These are phyloP conservation scores for Thermomucor indicae-seudaticae DNA, from an alignment of 371 early-diverging fungal genomes.

Conservation along the genomic window DNA sequence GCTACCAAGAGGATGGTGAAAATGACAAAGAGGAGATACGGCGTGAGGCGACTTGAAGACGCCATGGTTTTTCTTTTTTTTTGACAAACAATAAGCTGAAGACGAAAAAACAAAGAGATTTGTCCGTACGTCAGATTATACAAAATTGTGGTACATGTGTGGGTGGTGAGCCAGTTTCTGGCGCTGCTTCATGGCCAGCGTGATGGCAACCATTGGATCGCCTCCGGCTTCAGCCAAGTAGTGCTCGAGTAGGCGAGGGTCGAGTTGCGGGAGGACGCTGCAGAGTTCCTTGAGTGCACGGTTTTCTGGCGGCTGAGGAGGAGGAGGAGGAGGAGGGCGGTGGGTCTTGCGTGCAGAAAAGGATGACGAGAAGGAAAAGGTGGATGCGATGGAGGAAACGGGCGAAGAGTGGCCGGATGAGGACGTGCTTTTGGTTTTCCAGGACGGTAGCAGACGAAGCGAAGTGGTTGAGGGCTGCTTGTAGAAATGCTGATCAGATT, in stretches of 20 bases:
- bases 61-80: slow-evolving; percentile 1
- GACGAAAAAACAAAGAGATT: too few relatives aligned
- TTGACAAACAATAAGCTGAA: neutral
- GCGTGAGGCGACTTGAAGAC: slow-evolving; percentile 12
- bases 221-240: slow-evolving; percentile 36
- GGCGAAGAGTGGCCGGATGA: too few relatives aligned
- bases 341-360: too few relatives aligned
- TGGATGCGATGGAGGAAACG: too few relatives aligned
- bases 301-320: neutral
- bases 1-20: slow-evolving; percentile 36
- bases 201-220: slow-evolving; percentile 40
- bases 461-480: too few relatives aligned
- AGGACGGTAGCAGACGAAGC: too few relatives aligned
- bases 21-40: slow-evolving; percentile 36
- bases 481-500: neutral
- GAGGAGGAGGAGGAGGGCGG: neutral
- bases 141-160: neutral
- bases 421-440: too few relatives aligned
- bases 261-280: slow-evolving; percentile 34
- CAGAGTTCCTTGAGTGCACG: slow-evolving; percentile 28
- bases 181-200: slow-evolving; percentile 35
- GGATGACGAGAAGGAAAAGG: too few relatives aligned
- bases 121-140: neutral
- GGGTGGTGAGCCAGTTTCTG: slow-evolving; percentile 14
- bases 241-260: slow-evolving; percentile 26